Evolutionary conservation across 1,139 yeast species (phyloP), one percentile per base, ranked within the genome.

Genomic region (Tardiomyces blankii): DNA sequence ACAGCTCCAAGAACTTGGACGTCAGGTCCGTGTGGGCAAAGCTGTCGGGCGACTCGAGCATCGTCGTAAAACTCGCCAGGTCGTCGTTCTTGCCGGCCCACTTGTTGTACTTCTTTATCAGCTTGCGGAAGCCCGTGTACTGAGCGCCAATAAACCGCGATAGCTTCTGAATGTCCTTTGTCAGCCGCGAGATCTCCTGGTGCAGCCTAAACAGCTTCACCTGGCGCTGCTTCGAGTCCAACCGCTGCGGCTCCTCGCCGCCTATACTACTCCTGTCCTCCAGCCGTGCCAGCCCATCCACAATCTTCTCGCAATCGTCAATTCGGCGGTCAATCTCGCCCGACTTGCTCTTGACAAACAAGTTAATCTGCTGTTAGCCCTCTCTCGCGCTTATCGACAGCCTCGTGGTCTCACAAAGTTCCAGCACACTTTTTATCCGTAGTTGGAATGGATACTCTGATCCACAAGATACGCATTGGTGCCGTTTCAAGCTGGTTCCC

Each of bases 121-220:
- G 74, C 64, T 89, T 89, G 52, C 84, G 73, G 43, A 85, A 70
- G 4, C 94, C 96, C 3, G 88, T 80, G 56, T 82, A 80, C 59
- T 89, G 97, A 19, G 88, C 74, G 32, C 84, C 71, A 16, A 86
- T 74, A 60, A 81, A 89, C 51, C 93, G 73, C 18, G 89, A 74
- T 41, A 89, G 66, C 53, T 80, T 77, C 56, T 84, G 86, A 42
- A 86, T 67, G 44, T 79, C 82, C 18, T 70, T 63, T 13, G 86
- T 76, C 11, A 84, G 62, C 18, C 71, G 72, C 27, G 74, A 49
- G 12, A 65, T 55, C 44, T 64, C 69, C 39, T 61, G 60, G 32
- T 60, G 61, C 19, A 65, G 55, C 41, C 60, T 59, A 48, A 50
- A 53, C 27, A 60, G 52, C 39, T 57, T 54, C 0, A 58, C 49